Base-by-base conservation (phyloP, 306 rosid genomes). In the Acacia melanoxylon region DNA sequence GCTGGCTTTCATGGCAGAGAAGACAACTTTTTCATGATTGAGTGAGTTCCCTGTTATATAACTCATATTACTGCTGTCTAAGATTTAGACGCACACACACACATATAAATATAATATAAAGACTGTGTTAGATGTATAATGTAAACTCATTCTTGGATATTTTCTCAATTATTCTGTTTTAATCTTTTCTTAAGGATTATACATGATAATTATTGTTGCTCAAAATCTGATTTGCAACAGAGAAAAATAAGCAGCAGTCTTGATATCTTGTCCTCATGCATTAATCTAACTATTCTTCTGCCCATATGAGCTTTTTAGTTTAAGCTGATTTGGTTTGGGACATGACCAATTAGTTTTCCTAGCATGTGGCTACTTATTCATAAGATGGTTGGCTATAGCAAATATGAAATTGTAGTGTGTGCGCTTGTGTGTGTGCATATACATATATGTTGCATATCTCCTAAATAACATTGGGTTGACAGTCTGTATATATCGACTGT, bases 1-100 rank as follows among this genome's bases (percentile, higher is more conserved):
- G 92, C 91, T 0, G 96, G 92, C 61, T 91, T 91, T 63, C 40
- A 24, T 24, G 58, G 86, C 37, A 88, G 20, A 40, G 97, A 88
- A 80, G 78, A 35, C 35, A 8, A 16, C 72, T 0, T 1, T 4
- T 2, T 0, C 6, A 2, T 86, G 85, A 90, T 92, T 61, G 13
- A 70, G 94, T 92, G 81, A 84, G 94, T 79, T 79, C 61, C 73
- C 62, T 9, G 17, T 27, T 81, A 49, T 27, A 27, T 42, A 75
- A 17, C 51, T 73, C 63, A 56, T 62, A 52, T 73, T 10, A 14
- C 33, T 69, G 37, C 61, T 70, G 19, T 33, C 72, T 78, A 35
- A 52, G 31, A 16, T 75, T 65, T 37, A 37, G 1, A 37, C 8
- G 6, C 41, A 37, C 40, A 27, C 29, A 35, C 40, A 35, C 40